A percentile compares a stretch with the other conserved stretches of the same genome.
Evolutionary conservation across 768 basidiomycete genomes (phyloP).

Genomic region (Pluteus cervinus): DNA sequence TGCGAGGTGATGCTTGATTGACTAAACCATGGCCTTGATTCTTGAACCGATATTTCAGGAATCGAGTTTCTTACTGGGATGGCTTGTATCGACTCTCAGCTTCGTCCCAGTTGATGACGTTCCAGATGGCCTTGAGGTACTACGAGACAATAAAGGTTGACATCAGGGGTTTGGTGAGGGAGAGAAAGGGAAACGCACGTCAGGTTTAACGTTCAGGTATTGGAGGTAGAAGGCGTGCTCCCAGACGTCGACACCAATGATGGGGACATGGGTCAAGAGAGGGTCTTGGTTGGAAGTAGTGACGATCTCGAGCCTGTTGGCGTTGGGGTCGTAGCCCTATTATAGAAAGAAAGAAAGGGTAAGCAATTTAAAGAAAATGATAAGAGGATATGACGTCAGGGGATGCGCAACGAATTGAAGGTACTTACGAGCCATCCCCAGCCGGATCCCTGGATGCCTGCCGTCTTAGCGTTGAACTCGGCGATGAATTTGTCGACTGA

Average conservation of each 20-base stretch:
- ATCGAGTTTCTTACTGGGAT: too few species aligned
- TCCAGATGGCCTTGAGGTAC: constrained; percentile 78
- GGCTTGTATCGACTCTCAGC: constrained; percentile 70
- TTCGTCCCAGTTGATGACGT: constrained; percentile 67
- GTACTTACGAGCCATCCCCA: constrained; percentile 92
- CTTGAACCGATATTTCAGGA: too few species aligned
- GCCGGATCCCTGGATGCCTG: constrained; percentile 86
- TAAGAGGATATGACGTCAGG: too few species aligned
- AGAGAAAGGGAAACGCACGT: constrained; percentile 48
- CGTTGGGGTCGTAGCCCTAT: constrained; percentile 67
- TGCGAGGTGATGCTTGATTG: too few species aligned
- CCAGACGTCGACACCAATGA: constrained; percentile 94
- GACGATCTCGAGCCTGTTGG: constrained; percentile 72
- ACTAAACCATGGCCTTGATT: too few species aligned
- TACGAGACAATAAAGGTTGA: constrained; percentile 23
- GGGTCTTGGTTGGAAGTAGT: constrained; percentile 98
- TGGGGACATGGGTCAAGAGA: constrained; percentile 63
- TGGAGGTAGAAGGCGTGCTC: constrained; percentile 96
- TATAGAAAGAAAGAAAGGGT: too few species aligned
- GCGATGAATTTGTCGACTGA: constrained; percentile 65
- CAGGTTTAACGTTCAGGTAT: constrained; percentile 90
- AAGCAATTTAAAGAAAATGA: too few species aligned
- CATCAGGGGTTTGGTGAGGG: neutral
- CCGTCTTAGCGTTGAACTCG: constrained; percentile 80
- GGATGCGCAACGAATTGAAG: constrained; percentile 2